These are phyloP conservation scores for Rhizopogon roseolus DNA, from an alignment of 768 basidiomycete species.

Conservation along the genomic window DNA sequence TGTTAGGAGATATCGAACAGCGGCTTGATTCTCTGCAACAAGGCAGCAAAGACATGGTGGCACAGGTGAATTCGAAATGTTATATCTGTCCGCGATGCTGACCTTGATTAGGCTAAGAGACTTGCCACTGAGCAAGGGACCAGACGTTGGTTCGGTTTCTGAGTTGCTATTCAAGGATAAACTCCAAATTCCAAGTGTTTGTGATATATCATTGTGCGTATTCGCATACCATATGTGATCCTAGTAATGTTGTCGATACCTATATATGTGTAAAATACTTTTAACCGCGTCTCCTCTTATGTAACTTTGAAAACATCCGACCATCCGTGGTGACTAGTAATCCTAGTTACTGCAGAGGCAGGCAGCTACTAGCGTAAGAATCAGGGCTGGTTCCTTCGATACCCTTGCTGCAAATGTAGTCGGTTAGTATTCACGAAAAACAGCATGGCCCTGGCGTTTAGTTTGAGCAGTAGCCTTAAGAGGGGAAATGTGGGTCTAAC, in stretches of 20 bases:
- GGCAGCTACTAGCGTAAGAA: too few relatives aligned
- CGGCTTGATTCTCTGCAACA: conserved; percentile 60
- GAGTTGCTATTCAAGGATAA: conserved; percentile 4
- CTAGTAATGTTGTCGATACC: neutral
- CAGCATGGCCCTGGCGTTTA: too few relatives aligned
- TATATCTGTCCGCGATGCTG: neutral
- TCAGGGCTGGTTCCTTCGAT: too few relatives aligned
- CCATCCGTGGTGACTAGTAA: too few relatives aligned
- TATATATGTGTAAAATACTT: too few relatives aligned
- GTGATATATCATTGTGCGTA: neutral
- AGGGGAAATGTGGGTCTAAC: too few relatives aligned
- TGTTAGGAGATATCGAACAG: conserved; percentile 56
- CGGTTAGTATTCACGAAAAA: too few relatives aligned
- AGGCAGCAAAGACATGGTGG: conserved; percentile 61
- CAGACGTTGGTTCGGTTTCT: conserved; percentile 64
- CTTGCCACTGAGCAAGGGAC: conserved; percentile 58
- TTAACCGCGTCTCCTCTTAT: neutral
- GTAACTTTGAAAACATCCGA: too few relatives aligned
- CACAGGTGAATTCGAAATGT: conserved; percentile 39
- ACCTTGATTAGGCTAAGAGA: conserved; percentile 46
- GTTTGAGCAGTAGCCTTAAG: too few relatives aligned
- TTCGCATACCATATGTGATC: neutral
- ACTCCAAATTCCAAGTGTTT: neutral
- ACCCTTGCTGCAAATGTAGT: too few relatives aligned
- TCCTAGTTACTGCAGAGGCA: too few relatives aligned